phyloP scores from a whole-genome alignment of 108 stramenopile species.

The Schizochytrium sp. region DNA sequence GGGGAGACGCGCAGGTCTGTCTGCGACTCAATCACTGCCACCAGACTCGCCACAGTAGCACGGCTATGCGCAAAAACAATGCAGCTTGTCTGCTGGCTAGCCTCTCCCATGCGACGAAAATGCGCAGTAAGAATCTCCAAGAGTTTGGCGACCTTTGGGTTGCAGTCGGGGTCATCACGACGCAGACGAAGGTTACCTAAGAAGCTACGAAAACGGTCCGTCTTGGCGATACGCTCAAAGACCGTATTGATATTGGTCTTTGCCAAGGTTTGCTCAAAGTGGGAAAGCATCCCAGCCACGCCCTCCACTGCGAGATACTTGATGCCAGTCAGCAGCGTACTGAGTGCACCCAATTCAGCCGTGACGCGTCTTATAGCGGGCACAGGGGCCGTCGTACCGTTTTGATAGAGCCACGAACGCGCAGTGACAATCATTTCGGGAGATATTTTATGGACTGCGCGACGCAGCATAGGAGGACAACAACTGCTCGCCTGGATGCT shows the following conservation, averaged over 20 bases:
- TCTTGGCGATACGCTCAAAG: background rate
- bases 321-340: background rate
- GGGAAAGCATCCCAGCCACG: background rate
- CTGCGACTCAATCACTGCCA: slow-evolving; percentile 35
- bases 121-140: slow-evolving; percentile 64
- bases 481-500: slow-evolving; percentile 37
- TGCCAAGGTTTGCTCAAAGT: background rate
- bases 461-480: background rate
- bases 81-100: slow-evolving; percentile 48
- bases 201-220: background rate
- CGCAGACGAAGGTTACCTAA: background rate
- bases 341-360: background rate
- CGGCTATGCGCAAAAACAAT: slow-evolving; percentile 81
- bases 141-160: slow-evolving; percentile 70
- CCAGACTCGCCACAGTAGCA: slow-evolving; percentile 65
- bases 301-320: background rate
- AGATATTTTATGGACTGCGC: background rate
- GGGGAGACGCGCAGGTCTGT: slow-evolving; percentile 53
- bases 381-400: background rate
- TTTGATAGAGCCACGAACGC: background rate
- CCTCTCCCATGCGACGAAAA: slow-evolving; percentile 54
- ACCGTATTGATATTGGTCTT: background rate
- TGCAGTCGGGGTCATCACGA: slow-evolving; percentile 22
- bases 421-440: background rate
- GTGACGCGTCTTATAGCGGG: background rate